Percentiles rank a stretch among this genome's conserved stretches.
Conservation (phyloP, 2,329 filamentous ascomycete genomes). For the Fusarium sp. region DNA sequence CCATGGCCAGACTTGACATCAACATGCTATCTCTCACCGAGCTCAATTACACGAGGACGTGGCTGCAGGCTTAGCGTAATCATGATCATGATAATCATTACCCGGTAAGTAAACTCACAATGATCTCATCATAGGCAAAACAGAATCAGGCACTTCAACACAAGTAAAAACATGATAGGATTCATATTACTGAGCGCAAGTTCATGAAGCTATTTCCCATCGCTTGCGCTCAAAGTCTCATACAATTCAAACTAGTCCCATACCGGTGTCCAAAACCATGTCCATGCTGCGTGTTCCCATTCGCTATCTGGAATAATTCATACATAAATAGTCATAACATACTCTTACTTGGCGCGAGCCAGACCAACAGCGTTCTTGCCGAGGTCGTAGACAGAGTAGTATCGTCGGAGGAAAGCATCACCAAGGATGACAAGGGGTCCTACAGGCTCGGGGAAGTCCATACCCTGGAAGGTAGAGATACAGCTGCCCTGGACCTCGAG, state of each 20-base stretch:
- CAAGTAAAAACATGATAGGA: constrained; percentile 23
- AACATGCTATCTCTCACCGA: constrained; percentile 6
- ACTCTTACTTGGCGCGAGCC: constrained; percentile 78
- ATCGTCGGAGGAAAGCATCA: constrained; percentile 85
- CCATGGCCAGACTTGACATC: not conserved
- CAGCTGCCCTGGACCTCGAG: constrained; percentile 95
- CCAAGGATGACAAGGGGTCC: constrained; percentile 96
- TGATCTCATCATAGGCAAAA: constrained; percentile 14
- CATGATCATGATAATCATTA: constrained; percentile 18
- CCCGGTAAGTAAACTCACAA: not conserved
- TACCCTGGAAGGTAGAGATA: constrained; percentile 97
- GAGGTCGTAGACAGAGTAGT: constrained; percentile 97
- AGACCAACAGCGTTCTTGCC: constrained; percentile 90
- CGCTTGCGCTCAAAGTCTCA: constrained; percentile 17
- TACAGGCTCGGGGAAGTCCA: constrained; percentile 89
- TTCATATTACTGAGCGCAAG: constrained; percentile 46
- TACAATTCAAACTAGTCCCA: constrained; percentile 41
- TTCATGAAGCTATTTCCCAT: constrained; percentile 27
- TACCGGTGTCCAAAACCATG: constrained; percentile 34
- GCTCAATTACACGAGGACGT: constrained; percentile 13
- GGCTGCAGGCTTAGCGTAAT: constrained; percentile 39
- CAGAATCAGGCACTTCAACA: constrained; percentile 3
- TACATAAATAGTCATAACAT: constrained; percentile 23
- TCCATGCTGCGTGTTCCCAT: constrained; percentile 39
- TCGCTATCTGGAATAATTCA: constrained; percentile 39